Evolutionary conservation across 768 basidiomycete genomes (phyloP), one percentile per base, ranked within the genome.

Genomic region (Suillus plorans): DNA sequence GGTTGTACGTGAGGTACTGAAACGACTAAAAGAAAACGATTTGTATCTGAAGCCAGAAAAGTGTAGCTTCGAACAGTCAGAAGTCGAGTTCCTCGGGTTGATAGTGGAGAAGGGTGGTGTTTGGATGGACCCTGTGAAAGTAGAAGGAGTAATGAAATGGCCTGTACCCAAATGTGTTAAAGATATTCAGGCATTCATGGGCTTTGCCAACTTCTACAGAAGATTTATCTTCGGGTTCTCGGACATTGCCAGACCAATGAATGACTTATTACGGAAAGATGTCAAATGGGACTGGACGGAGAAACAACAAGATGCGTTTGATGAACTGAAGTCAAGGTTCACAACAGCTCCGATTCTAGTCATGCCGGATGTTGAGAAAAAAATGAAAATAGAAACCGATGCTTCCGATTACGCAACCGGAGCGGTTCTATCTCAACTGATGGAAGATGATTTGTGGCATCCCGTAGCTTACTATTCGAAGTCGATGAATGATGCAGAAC

Each of bases 21-120:
- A 74, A 28, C 41, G 53, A 2, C 66, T 83, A n/a, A 0, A 10
- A 10, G 62, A 79, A 0, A 60, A 79, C 52, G 61, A 77, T 3
- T 75, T 85, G 1, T 81, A 62, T 57, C 63, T 74, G 13, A 78
- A 79, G 62, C 72, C 75, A 0, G 73, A 80, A 50, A 82, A 81
- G 67, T 82, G 80, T 66, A 41, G 41, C 12, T 80, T 78, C 55
- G 63, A 73, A 12, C 22, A 60, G 36, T 14, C 49, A 13, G 28
- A 73, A 58, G 69, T 77, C 2, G 70, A 76, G 39, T 78, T 75
- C 63, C 69, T 81, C 0, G 74, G 80, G 13, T 63, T 73, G 53
- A 68, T 79, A 14, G 63, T 80, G n/a, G 3, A 18, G 1, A 7
- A 64, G 34, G 65, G 69, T 1, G 10, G 61, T 1, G 65, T 79